These are phyloP conservation scores for Perkinsus chesapeaki DNA, from an alignment of 169 alveolate species.

Conservation along the genomic window DNA sequence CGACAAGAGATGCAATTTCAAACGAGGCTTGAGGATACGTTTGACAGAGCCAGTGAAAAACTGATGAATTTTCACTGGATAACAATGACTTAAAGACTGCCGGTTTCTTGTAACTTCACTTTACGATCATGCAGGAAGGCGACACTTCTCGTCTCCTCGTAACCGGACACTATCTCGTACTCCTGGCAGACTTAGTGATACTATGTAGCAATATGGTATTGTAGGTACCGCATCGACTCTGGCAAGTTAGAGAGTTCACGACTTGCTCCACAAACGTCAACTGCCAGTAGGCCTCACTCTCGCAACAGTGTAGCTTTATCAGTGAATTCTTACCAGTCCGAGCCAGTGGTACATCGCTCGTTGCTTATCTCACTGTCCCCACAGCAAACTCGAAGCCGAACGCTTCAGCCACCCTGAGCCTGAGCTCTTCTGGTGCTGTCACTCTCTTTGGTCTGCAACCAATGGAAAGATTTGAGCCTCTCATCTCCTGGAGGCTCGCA, in stretches of 20 bases:
- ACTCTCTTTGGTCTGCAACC: neutral
- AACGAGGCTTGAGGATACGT: too few species aligned
- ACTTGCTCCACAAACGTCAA: neutral
- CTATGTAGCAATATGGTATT: neutral
- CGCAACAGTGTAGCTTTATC: neutral
- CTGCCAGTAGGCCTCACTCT: neutral
- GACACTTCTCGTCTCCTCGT: too few species aligned
- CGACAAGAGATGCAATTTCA: too few species aligned
- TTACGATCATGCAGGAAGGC: too few species aligned
- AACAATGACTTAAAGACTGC: too few species aligned
- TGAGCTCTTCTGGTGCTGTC: neutral
- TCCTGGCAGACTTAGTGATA: too few species aligned
- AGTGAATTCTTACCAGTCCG: neutral
- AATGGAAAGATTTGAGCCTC: neutral
- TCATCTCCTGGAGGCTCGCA: neutral
- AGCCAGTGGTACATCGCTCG: neutral
- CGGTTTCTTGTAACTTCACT: too few species aligned
- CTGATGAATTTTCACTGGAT: too few species aligned
- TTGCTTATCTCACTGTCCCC: neutral
- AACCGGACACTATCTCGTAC: too few species aligned
- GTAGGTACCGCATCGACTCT: neutral
- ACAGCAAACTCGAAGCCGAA: neutral
- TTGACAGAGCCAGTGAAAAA: too few species aligned
- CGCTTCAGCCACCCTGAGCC: neutral
- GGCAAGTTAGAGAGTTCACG: neutral